These are phyloP conservation scores for Sclerotinia subarctica DNA, from an alignment of 2,329 filamentous ascomycete genomes.

Conservation along the genomic window DNA sequence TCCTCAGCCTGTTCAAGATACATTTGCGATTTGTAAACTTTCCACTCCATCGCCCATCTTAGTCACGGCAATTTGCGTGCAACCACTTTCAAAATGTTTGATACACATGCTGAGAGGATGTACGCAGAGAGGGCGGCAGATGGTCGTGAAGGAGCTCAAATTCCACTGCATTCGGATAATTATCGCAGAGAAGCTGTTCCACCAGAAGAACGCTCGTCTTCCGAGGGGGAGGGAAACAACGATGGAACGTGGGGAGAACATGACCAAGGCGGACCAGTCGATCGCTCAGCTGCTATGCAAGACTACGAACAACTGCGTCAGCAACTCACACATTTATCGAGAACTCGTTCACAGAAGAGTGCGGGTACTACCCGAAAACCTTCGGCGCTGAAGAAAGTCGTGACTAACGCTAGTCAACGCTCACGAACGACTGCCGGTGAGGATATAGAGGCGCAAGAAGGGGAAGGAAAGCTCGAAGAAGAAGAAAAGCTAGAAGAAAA, in stretches of 20 bases:
- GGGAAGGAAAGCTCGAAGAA: conserved; percentile 30
- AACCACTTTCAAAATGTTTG: conserved; percentile 30
- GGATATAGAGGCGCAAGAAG: conserved; percentile 32
- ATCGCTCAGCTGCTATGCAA: conserved; percentile 53
- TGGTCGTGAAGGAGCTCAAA: conserved; percentile 24
- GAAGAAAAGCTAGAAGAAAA: conserved; percentile 30
- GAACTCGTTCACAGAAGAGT: conserved; percentile 37
- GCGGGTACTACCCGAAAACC: conserved; percentile 12
- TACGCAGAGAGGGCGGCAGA: conserved; percentile 27
- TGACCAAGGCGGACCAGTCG: conserved; percentile 49
- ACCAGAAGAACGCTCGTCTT: conserved; percentile 24
- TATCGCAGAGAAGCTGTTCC: conserved; percentile 22
- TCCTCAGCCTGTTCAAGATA: not conserved
- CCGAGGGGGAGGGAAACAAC: conserved; percentile 18
- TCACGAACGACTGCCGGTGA: conserved; percentile 31
- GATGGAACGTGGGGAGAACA: conserved; percentile 62
- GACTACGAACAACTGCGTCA: conserved; percentile 56
- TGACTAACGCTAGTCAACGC: conserved; percentile 23
- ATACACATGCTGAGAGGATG: conserved; percentile 30
- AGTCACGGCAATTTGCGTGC: conserved; percentile 9
- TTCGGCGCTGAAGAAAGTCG: conserved; percentile 21
- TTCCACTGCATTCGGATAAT: conserved; percentile 33
- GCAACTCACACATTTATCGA: conserved; percentile 53
- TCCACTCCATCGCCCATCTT: too few relatives aligned
- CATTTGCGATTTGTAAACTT: not conserved